Evolutionary conservation across 2,329 filamentous ascomycete genomes (phyloP).

Genomic region (Mariannaea elegans): DNA sequence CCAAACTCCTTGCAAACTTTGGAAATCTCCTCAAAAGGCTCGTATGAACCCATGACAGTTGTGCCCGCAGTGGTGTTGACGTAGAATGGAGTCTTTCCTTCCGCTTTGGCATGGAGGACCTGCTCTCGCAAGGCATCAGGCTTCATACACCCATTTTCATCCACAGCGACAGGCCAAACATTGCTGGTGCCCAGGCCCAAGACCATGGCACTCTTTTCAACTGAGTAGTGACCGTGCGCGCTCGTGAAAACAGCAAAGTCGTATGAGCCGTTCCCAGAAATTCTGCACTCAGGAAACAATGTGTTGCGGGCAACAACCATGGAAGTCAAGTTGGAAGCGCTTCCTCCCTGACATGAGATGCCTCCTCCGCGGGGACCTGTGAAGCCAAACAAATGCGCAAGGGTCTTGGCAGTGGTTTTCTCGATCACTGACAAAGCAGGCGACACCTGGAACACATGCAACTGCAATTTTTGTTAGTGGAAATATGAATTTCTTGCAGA

Average conservation of each 20-base stretch:
- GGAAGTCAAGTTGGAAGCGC: slow-evolving; percentile 83
- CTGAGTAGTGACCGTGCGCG: slow-evolving; percentile 90
- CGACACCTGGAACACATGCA: slow-evolving; percentile 91
- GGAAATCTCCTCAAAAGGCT: slow-evolving; percentile 77
- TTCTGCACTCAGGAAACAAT: slow-evolving; percentile 82
- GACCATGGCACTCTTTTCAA: slow-evolving; percentile 94
- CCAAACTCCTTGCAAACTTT: slow-evolving; percentile 74
- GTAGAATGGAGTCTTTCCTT: slow-evolving; percentile 86
- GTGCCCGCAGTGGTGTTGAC: slow-evolving; percentile 96
- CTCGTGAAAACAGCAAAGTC: slow-evolving; percentile 88
- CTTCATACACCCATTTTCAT: slow-evolving; percentile 76
- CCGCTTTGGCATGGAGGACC: slow-evolving; percentile 67
- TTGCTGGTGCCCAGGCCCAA: slow-evolving; percentile 81
- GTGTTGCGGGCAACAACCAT: slow-evolving; percentile 89
- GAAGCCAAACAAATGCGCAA: slow-evolving; percentile 83
- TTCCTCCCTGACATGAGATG: slow-evolving; percentile 82
- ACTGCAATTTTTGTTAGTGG: slow-evolving; percentile 25
- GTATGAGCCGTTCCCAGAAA: slow-evolving; percentile 69
- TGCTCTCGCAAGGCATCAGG: slow-evolving; percentile 69
- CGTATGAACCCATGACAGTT: slow-evolving; percentile 90
- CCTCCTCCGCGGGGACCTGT: slow-evolving; percentile 75
- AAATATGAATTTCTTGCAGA: not conserved
- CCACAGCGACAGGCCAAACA: slow-evolving; percentile 80
- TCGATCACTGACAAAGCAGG: slow-evolving; percentile 89
- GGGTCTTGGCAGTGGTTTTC: slow-evolving; percentile 77